Conservation (phyloP, 257 asterid species). For the Verbena officinalis region DNA sequence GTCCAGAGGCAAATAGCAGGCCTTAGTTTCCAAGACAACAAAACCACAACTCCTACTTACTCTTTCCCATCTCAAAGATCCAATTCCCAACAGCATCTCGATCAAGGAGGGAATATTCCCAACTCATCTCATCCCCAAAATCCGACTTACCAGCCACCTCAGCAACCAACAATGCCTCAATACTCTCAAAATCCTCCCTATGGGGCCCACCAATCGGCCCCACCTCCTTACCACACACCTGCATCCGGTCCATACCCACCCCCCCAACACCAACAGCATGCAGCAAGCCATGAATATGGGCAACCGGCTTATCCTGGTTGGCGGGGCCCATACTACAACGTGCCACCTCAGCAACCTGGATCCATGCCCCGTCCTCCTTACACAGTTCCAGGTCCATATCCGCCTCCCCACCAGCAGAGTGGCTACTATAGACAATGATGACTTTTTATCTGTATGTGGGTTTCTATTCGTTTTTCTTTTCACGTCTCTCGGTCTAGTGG, state of each 20-base stretch:
- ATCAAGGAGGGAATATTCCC: constrained; percentile 39
- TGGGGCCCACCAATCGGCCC: constrained; percentile 59
- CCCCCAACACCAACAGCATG: constrained; percentile 62
- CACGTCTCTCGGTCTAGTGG: constrained; percentile 1
- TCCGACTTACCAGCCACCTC: constrained; percentile 70
- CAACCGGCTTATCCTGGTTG: constrained; percentile 96
- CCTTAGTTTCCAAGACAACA: constrained; percentile 76
- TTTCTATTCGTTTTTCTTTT: neutral
- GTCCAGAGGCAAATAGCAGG: constrained; percentile 89
- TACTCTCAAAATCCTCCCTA: constrained; percentile 72
- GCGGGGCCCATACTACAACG: constrained; percentile 81
- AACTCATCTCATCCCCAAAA: constrained; percentile 48
- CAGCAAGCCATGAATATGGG: constrained; percentile 66
- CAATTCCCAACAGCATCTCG: constrained; percentile 59
- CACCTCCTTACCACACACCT: constrained; percentile 70
- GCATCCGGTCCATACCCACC: constrained; percentile 61
- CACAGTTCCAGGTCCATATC: constrained; percentile 69
- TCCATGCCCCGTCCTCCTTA: constrained; percentile 87
- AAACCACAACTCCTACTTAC: constrained; percentile 51
- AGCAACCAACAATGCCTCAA: constrained; percentile 50
- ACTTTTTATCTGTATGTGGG: constrained; percentile 17
- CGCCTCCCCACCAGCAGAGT: constrained; percentile 77
- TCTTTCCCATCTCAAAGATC: constrained; percentile 62
- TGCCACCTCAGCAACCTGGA: constrained; percentile 80
- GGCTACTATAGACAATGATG: constrained; percentile 72